A percentile compares a stretch with the other conserved stretches of the same genome.
Evolutionary conservation across 192 early-diverging fungal species (phyloP).

Genomic region (Oehlia diaphana): DNA sequence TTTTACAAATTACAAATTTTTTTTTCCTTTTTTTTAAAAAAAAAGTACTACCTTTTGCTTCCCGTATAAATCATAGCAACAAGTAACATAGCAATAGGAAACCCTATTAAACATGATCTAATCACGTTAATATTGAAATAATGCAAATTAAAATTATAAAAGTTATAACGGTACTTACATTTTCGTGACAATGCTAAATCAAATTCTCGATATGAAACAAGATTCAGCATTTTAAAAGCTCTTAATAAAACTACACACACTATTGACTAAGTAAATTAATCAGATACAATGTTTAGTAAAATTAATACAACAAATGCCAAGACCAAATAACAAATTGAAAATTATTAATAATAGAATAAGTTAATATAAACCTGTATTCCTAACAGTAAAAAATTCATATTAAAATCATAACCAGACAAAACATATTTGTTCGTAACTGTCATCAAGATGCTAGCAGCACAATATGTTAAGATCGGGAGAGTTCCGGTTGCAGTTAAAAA

Average conservation of each 20-base stretch:
- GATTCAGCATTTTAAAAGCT: constrained; percentile 17
- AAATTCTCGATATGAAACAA: constrained; percentile 6
- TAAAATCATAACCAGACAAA: constrained; percentile 76
- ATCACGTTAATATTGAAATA: not conserved
- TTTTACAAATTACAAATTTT: constrained; percentile 2
- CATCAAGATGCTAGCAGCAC: constrained; percentile 86
- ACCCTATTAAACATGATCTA: constrained; percentile 52
- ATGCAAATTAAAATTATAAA: not conserved
- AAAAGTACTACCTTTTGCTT: constrained; percentile 67
- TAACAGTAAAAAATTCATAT: constrained; percentile 84
- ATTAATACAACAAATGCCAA: not conserved
- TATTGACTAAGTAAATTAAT: not conserved
- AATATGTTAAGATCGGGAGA: constrained; percentile 83
- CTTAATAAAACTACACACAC: constrained; percentile 3
- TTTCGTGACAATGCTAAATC: constrained; percentile 4
- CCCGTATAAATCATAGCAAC: constrained; percentile 98
- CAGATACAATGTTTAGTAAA: not conserved
- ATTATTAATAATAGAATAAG: too few relatives aligned
- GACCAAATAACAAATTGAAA: not conserved
- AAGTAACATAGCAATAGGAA: constrained; percentile 80
- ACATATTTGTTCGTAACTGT: constrained; percentile 90
- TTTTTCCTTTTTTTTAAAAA: not conserved
- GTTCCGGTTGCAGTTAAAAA: constrained; percentile 25
- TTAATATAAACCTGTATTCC: constrained; percentile 58
- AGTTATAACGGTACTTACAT: not conserved